Conservation (phyloP, 441 rosid genomes). For the Theobroma grandiflorum region DNA sequence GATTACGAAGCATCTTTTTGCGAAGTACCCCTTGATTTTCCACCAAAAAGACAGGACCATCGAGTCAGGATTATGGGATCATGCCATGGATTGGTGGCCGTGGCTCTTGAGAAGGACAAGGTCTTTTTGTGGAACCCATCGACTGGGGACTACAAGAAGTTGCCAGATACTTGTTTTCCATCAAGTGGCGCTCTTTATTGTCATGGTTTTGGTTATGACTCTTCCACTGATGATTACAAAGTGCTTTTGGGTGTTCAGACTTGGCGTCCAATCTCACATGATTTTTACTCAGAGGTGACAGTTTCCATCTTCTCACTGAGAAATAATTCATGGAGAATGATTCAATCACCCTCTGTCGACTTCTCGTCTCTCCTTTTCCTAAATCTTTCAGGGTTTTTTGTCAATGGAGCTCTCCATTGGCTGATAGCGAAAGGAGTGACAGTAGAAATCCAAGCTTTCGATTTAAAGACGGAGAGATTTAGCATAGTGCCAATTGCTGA, state of each 20-base stretch:
- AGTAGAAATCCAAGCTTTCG: neutral
- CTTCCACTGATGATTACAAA: neutral
- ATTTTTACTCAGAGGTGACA: neutral
- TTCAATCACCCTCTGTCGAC: neutral
- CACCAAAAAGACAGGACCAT: neutral
- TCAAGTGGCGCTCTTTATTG: too few relatives aligned
- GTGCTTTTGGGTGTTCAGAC: neutral
- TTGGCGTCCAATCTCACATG: too few relatives aligned
- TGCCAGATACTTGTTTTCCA: neutral
- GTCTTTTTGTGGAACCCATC: neutral
- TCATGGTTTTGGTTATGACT: slow-evolving; percentile 2
- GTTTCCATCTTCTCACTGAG: neutral
- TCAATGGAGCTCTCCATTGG: slow-evolving; percentile 8
- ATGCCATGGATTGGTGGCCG: neutral
- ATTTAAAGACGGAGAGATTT: neutral
- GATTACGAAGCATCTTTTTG: neutral
- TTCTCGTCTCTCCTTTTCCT: neutral
- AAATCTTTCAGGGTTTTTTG: neutral
- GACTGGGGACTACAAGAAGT: neutral
- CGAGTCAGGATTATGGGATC: neutral
- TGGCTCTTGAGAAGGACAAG: neutral
- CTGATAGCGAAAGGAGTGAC: too few relatives aligned
- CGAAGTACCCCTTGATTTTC: neutral
- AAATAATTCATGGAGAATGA: neutral
- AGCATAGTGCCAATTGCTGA: neutral